Conservation (phyloP, 129 eudicot genomes). For the Ambrosia trifida region DNA sequence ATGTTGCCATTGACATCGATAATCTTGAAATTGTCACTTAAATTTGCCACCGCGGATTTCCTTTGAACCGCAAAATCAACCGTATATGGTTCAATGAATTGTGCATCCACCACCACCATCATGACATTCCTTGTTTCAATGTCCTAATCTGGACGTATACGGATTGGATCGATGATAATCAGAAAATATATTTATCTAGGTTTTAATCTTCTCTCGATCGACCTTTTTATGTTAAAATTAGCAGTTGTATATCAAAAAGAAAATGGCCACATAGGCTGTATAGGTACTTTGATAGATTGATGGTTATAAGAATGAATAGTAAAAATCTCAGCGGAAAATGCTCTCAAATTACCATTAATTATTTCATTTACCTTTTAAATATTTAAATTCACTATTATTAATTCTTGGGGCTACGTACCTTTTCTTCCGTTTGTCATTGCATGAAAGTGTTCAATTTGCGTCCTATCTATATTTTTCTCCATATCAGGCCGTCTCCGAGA, state of each 20-base stretch:
- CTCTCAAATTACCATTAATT: constrained; percentile 20
- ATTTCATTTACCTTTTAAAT: too few species aligned
- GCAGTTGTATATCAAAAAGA: constrained; percentile 14
- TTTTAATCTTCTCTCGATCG: neutral
- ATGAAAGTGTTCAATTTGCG: too few species aligned
- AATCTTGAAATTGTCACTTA: constrained; percentile 37
- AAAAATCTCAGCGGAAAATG: constrained; percentile 19
- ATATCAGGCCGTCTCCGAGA: too few species aligned
- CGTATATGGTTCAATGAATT: constrained; percentile 39
- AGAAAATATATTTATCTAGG: neutral
- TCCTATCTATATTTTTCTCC: too few species aligned
- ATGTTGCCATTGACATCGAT: constrained; percentile 44
- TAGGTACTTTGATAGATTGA: constrained; percentile 6
- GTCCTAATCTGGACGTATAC: neutral
- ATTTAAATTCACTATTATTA: too few species aligned
- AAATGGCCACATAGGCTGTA: constrained; percentile 3
- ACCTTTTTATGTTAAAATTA: neutral
- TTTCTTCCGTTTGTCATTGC: too few species aligned
- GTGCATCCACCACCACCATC: constrained; percentile 46
- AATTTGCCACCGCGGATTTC: constrained; percentile 29
- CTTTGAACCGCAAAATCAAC: constrained; percentile 39
- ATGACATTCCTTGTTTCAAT: neutral
- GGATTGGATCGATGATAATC: neutral
- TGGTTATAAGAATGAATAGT: constrained; percentile 18
- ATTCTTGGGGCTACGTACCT: too few species aligned